These are phyloP conservation scores for Fusarium newnesense DNA, from an alignment of 2,329 filamentous ascomycete species.

Conservation along the genomic window DNA sequence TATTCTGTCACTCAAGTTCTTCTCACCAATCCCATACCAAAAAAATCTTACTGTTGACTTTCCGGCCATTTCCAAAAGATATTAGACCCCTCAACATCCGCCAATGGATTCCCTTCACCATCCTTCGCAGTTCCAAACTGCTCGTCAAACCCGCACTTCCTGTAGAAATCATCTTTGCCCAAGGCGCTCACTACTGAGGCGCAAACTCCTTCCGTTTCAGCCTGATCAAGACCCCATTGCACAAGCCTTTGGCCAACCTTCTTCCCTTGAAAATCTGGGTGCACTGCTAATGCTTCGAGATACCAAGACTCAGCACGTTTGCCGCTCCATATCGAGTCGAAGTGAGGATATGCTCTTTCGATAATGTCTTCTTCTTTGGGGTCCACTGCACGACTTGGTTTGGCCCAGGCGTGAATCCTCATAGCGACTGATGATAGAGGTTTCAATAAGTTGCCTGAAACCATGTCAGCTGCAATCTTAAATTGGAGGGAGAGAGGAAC, in stretches of 20 bases:
- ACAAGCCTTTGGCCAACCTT: constrained; percentile 53
- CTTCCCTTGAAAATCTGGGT: constrained; percentile 52
- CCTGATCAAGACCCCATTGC: constrained; percentile 53
- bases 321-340: constrained; percentile 32
- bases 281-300: constrained; percentile 51
- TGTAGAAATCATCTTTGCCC: constrained; percentile 53
- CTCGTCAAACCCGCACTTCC: constrained; percentile 32
- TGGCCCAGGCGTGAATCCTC: constrained; percentile 12
- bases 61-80: constrained; percentile 38
- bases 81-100: constrained; percentile 7
- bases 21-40: background rate
- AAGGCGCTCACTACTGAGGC: constrained; percentile 53
- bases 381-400: constrained; percentile 22
- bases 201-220: constrained; percentile 50
- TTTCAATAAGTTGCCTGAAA: constrained; percentile 29
- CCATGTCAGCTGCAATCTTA: accelerated
- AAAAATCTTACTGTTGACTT: background rate
- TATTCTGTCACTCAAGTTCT: background rate
- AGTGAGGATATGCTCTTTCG: constrained; percentile 29
- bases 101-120: constrained; percentile 29
- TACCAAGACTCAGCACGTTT: constrained; percentile 47
- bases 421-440: constrained; percentile 28
- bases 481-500: accelerated
- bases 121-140: constrained; percentile 20
- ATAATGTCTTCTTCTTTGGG: constrained; percentile 25